Evolutionary conservation across 2,329 filamentous ascomycete species (phyloP).

Genomic region (Penicillium sp.): DNA sequence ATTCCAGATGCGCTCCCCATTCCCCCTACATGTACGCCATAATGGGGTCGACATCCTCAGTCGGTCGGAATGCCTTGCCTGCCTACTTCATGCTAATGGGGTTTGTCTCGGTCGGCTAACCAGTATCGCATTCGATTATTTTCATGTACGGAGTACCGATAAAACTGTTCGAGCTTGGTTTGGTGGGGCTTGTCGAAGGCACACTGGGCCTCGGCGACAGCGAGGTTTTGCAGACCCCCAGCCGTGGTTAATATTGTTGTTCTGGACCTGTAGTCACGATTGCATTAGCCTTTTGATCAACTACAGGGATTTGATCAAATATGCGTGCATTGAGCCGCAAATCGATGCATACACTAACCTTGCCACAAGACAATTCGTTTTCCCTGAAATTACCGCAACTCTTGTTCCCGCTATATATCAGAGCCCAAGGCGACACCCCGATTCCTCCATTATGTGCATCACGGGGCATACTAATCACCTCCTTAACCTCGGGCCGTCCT

Average conservation of each 20-base stretch:
- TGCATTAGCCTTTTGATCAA: not conserved
- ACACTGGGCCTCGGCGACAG: conserved; percentile 1
- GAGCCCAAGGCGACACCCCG: not conserved
- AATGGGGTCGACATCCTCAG: conserved; percentile 13
- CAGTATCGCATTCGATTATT: conserved; percentile 8
- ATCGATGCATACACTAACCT: not conserved
- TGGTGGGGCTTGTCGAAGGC: conserved; percentile 11
- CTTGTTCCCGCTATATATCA: not conserved
- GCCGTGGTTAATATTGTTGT: conserved; percentile 12
- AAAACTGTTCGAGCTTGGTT: conserved; percentile 5
- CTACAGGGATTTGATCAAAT: not conserved
- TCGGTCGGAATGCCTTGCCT: conserved; percentile 14
- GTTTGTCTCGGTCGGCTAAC: conserved; percentile 10
- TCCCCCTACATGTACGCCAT: conserved; percentile 6
- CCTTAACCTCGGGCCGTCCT: not conserved
- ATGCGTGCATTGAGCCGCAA: not conserved
- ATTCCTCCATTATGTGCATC: not conserved
- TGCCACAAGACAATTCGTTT: not conserved
- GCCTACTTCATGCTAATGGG: conserved; percentile 9
- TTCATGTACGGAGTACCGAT: conserved; percentile 7
- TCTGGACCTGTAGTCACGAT: conserved; percentile 2
- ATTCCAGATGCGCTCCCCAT: conserved; percentile 7
- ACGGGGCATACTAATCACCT: not conserved
- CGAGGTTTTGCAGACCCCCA: conserved; percentile 7
- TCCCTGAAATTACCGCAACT: not conserved